Conservation (phyloP, 1,284 basidiomycete species). For the Puccinia hordei region DNA sequence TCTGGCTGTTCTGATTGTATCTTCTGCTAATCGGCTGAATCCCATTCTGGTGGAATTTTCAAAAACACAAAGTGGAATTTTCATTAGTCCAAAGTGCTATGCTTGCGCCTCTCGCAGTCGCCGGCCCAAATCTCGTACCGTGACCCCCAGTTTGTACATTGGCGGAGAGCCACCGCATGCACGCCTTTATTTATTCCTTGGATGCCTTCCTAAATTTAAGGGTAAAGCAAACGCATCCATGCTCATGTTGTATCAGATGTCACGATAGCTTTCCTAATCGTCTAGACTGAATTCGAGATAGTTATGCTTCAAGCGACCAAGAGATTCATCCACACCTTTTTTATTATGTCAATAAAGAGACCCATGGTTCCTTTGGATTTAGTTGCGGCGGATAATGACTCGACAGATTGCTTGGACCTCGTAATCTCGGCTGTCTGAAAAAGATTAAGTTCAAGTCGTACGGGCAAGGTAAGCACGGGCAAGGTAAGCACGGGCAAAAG, state of each 20-base stretch:
- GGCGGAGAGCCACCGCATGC: slow-evolving; percentile 45
- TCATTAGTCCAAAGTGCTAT: not conserved
- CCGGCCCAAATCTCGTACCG: slow-evolving; percentile 6
- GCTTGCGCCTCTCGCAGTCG: not conserved
- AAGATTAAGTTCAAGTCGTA: not conserved
- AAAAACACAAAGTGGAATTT: not conserved
- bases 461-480: not conserved
- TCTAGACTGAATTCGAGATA: not conserved
- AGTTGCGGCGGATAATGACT: not conserved
- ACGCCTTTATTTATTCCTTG: slow-evolving; percentile 49
- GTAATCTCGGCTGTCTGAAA: slow-evolving; percentile 50
- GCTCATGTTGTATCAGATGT: not conserved
- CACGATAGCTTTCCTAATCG: not conserved
- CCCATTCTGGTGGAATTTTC: slow-evolving; percentile 33
- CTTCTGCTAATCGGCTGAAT: slow-evolving; percentile 44
- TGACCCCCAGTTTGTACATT: slow-evolving; percentile 51
- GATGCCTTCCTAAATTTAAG: slow-evolving; percentile 40
- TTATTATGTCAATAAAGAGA: slow-evolving; percentile 44
- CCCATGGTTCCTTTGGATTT: slow-evolving; percentile 36
- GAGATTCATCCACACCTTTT: slow-evolving; percentile 21
- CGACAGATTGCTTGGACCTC: slow-evolving; percentile 29
- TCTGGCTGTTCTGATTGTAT: slow-evolving; percentile 27
- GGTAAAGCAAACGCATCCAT: not conserved
- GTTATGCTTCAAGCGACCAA: not conserved
- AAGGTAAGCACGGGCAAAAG: not conserved